Percentiles rank a stretch among this genome's conserved stretches.
Evolutionary conservation across 306 rosid genomes (phyloP).

Genomic region (Carpinus viminea): DNA sequence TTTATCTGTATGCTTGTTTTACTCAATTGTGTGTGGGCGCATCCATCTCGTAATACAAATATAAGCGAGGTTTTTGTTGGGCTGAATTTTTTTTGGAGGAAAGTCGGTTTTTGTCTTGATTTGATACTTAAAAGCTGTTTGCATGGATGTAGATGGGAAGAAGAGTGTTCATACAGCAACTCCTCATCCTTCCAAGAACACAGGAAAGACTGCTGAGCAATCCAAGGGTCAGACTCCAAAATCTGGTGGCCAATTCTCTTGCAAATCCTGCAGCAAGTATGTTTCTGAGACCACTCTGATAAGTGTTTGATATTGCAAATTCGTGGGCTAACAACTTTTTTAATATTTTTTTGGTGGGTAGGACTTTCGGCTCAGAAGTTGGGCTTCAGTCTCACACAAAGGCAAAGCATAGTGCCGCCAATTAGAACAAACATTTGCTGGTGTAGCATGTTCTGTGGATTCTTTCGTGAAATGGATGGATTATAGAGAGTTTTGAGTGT

Average conservation of each 20-base stretch:
- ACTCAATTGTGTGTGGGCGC: no score
- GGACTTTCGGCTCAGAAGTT: conserved; percentile 57
- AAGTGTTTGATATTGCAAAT: background rate
- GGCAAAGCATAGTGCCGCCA: conserved; percentile 64
- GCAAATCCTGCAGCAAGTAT: conserved; percentile 74
- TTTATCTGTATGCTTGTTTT: background rate
- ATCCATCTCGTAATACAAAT: background rate
- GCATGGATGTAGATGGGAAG: conserved; percentile 50
- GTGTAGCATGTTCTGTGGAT: conserved; percentile 3
- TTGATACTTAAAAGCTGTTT: background rate
- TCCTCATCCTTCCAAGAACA: conserved; percentile 81
- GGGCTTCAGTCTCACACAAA: conserved; percentile 75
- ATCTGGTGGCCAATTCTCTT: conserved; percentile 56
- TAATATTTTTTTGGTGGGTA: background rate
- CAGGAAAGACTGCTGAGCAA: conserved; percentile 50
- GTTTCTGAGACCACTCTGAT: background rate
- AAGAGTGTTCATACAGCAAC: conserved; percentile 67
- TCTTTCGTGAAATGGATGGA: background rate
- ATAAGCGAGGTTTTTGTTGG: background rate
- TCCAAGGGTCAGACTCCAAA: conserved; percentile 57
- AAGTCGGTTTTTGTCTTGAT: background rate
- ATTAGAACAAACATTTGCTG: background rate
- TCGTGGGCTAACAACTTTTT: background rate
- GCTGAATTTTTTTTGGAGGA: background rate
- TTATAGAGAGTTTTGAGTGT: background rate